A percentile compares a stretch with the other conserved stretches of the same genome.
These are phyloP conservation scores for Tetracentron sinense DNA, from an alignment of 164 flowering plant genomes.

Conservation along the genomic window DNA sequence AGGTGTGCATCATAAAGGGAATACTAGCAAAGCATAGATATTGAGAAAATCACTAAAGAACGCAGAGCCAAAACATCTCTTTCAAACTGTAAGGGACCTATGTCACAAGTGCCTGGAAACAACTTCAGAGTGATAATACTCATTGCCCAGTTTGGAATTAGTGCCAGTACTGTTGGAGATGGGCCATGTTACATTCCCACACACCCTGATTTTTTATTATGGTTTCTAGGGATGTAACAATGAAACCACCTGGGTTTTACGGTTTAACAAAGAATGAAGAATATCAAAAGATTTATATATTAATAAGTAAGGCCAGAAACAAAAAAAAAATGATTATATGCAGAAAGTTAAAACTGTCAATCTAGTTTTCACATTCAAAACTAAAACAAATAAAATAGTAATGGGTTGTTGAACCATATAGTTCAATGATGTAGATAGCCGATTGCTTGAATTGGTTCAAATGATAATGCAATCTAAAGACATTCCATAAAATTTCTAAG, in stretches of 20 bases:
- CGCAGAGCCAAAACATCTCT: neutral
- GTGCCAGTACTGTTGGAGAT: slow-evolving; percentile 84
- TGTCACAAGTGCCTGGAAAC: neutral
- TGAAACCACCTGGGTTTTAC: slow-evolving; percentile 71
- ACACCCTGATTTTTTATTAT: slow-evolving; percentile 72
- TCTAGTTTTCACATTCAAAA: neutral
- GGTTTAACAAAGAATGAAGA: slow-evolving; percentile 2
- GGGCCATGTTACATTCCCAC: slow-evolving; percentile 93
- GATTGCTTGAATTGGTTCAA: neutral
- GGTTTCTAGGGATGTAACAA: slow-evolving; percentile 55
- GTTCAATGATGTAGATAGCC: neutral
- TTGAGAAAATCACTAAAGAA: neutral
- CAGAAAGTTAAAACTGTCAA: too few relatives aligned
- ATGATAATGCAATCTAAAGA: neutral
- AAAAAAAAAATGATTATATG: slow-evolving; percentile 2
- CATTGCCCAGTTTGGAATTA: slow-evolving; percentile 96
- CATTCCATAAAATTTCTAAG: neutral
- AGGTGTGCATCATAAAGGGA: neutral
- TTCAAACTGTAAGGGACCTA: neutral
- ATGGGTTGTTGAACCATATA: neutral
- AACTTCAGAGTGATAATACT: slow-evolving; percentile 25
- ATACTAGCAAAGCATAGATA: neutral
- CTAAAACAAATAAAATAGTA: neutral
- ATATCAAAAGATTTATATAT: neutral
- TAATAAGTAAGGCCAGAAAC: neutral